phyloP scores from a whole-genome alignment of 345 rosid species.

The Odontarrhena argentea region DNA sequence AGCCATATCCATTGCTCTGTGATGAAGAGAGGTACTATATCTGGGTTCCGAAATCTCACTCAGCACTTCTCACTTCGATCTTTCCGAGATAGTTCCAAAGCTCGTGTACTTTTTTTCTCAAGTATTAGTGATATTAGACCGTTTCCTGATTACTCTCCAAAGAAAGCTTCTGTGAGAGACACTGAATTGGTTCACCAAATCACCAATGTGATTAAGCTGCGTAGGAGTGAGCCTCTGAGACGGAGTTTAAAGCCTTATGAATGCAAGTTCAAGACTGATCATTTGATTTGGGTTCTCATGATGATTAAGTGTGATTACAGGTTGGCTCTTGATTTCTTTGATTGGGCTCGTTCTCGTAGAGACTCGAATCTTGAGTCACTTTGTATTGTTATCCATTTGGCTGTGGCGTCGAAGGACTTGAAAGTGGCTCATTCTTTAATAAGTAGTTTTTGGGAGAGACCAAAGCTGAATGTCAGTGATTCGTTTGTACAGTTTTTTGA shows the following conservation, averaged over 20 bases:
- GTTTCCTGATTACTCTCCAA: conserved; percentile 85
- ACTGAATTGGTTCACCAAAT: conserved; percentile 75
- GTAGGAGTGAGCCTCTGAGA: conserved; percentile 60
- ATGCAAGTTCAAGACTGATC: conserved; percentile 71
- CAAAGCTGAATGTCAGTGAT: conserved; percentile 52
- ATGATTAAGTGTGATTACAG: conserved; percentile 69
- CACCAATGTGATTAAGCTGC: conserved; percentile 66
- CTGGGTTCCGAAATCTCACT: conserved; percentile 40
- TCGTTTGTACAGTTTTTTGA: conserved; percentile 60
- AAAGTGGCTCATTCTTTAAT: conserved; percentile 57
- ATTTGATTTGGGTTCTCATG: conserved; percentile 90
- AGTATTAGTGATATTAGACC: conserved; percentile 56
- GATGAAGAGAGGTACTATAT: conserved; percentile 58
- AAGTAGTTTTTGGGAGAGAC: conserved; percentile 64
- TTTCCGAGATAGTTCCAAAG: conserved; percentile 26
- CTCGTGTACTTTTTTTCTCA: conserved; percentile 41
- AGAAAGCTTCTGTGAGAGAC: conserved; percentile 70
- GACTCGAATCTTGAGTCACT: conserved; percentile 73
- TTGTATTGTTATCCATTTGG: conserved; percentile 77
- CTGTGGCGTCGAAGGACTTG: conserved; percentile 69
- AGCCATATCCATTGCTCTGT: conserved; percentile 10
- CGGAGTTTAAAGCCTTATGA: conserved; percentile 70
- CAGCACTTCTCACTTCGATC: conserved; percentile 36
- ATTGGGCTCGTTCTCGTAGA: conserved; percentile 71
- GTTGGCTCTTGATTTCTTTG: conserved; percentile 77